A percentile compares a stretch with the other conserved stretches of the same genome.
Conservation (phyloP, 805 yeast species). For the Allodekkera sacchari region DNA sequence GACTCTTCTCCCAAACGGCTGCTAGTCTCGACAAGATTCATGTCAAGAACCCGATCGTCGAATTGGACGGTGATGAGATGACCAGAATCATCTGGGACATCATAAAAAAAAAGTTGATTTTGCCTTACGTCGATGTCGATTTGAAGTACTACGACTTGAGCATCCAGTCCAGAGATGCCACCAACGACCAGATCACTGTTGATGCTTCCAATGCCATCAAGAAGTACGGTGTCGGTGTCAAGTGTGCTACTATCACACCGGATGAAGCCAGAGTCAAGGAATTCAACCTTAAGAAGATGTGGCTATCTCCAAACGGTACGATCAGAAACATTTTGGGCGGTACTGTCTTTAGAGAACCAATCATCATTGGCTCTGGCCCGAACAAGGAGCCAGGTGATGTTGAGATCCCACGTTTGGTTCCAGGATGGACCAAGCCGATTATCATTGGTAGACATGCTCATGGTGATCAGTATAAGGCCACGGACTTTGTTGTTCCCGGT, state of each 20-base stretch:
- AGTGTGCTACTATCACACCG: slow-evolving; percentile 82
- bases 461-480: slow-evolving; percentile 80
- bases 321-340: slow-evolving; percentile 76
- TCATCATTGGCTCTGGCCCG: slow-evolving; percentile 48
- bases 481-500: slow-evolving; percentile 58
- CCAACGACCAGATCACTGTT: slow-evolving; percentile 64
- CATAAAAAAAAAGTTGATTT: slow-evolving; percentile 58
- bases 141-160: slow-evolving; percentile 72
- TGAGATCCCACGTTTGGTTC: slow-evolving; percentile 67
- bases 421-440: slow-evolving; percentile 76
- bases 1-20: slow-evolving; percentile 20
- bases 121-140: slow-evolving; percentile 65
- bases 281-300: slow-evolving; percentile 67
- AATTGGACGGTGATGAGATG: slow-evolving; percentile 82
- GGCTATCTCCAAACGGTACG: slow-evolving; percentile 83
- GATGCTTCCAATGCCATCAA: slow-evolving; percentile 74
- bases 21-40: slow-evolving; percentile 44
- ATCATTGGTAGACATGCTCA: slow-evolving; percentile 82
- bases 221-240: slow-evolving; percentile 71
- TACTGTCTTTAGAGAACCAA: slow-evolving; percentile 79
- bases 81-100: slow-evolving; percentile 76
- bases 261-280: slow-evolving; percentile 75
- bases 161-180: slow-evolving; percentile 57
- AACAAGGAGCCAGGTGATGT: slow-evolving; percentile 16
- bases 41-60: slow-evolving; percentile 68